phyloP scores from a whole-genome alignment of 2,329 filamentous ascomycete species.

The Cytospora leucostoma region DNA sequence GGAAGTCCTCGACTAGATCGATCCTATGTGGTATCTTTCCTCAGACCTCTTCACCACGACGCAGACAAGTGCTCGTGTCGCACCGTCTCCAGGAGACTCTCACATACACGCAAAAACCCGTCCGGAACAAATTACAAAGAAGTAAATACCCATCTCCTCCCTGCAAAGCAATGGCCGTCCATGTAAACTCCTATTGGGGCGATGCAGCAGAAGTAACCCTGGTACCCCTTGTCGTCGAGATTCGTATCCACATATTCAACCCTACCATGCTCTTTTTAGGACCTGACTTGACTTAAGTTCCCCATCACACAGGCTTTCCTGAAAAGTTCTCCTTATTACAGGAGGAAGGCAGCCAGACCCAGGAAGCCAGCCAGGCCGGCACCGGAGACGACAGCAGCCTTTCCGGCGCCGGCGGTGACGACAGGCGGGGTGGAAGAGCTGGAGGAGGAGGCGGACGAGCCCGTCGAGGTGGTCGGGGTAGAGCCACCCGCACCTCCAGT shows the following conservation, averaged over 20 bases:
- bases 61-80: slow-evolving; percentile 4
- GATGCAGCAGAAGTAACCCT: slow-evolving; percentile 18
- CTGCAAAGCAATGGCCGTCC: slow-evolving; percentile 30
- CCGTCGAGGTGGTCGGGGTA: not conserved
- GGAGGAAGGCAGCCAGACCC: slow-evolving; percentile 58
- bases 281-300: slow-evolving; percentile 35
- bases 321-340: slow-evolving; percentile 51
- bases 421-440: slow-evolving; percentile 46
- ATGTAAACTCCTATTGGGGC: slow-evolving; percentile 30
- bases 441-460: slow-evolving; percentile 29
- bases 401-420: slow-evolving; percentile 58
- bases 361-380: slow-evolving; percentile 62
- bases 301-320: not conserved
- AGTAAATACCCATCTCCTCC: slow-evolving; percentile 19
- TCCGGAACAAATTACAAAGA: slow-evolving; percentile 32
- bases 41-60: slow-evolving; percentile 1
- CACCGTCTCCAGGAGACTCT: slow-evolving; percentile 28
- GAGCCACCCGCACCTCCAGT: slow-evolving; percentile 1
- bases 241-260: slow-evolving; percentile 31
- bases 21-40: slow-evolving; percentile 9
- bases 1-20: slow-evolving; percentile 8
- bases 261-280: slow-evolving; percentile 15
- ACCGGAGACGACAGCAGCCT: slow-evolving; percentile 57
- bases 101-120: slow-evolving; percentile 28
- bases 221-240: slow-evolving; percentile 29